These are phyloP conservation scores for Cruciata laevipes DNA, from an alignment of 257 asterid species.

Conservation along the genomic window DNA sequence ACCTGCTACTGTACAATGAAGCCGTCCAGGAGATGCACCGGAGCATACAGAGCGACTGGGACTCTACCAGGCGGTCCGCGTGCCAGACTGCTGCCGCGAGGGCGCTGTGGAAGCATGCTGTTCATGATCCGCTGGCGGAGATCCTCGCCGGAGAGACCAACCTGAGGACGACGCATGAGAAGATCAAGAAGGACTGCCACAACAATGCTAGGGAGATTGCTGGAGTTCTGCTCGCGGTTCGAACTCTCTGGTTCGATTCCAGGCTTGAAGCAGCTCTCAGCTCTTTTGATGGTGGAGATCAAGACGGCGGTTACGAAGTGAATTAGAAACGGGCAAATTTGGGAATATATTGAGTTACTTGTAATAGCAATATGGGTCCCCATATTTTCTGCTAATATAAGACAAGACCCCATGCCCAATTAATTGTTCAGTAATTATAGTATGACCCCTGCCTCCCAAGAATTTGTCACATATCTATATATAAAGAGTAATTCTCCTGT, in stretches of 20 bases:
- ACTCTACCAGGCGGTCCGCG: slow-evolving; percentile 55
- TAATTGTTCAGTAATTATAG: too few species aligned
- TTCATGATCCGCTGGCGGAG: slow-evolving; percentile 75
- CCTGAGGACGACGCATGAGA: slow-evolving; percentile 59
- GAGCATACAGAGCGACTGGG: slow-evolving; percentile 68
- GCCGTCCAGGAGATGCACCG: slow-evolving; percentile 53
- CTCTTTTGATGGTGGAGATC: slow-evolving; percentile 51
- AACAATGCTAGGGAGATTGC: slow-evolving; percentile 79
- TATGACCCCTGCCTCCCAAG: too few species aligned
- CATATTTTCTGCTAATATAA: too few species aligned
- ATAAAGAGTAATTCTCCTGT: too few species aligned
- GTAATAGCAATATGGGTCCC: too few species aligned
- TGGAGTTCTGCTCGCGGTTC: slow-evolving; percentile 83
- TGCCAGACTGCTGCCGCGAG: slow-evolving; percentile 97
- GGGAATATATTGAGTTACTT: too few species aligned
- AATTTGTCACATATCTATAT: too few species aligned
- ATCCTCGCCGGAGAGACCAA: slow-evolving; percentile 78
- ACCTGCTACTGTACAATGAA: slow-evolving; percentile 40
- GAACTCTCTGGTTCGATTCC: slow-evolving; percentile 92
- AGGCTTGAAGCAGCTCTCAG: slow-evolving; percentile 74
- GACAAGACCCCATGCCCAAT: too few species aligned
- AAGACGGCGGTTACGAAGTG: too few species aligned
- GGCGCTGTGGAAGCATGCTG: slow-evolving; percentile 79
- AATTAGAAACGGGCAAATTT: too few species aligned
- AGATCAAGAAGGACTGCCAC: slow-evolving; percentile 74